Evolutionary conservation across 352 stramenopile genomes (phyloP).

Genomic region (Phytophthora sojae): DNA sequence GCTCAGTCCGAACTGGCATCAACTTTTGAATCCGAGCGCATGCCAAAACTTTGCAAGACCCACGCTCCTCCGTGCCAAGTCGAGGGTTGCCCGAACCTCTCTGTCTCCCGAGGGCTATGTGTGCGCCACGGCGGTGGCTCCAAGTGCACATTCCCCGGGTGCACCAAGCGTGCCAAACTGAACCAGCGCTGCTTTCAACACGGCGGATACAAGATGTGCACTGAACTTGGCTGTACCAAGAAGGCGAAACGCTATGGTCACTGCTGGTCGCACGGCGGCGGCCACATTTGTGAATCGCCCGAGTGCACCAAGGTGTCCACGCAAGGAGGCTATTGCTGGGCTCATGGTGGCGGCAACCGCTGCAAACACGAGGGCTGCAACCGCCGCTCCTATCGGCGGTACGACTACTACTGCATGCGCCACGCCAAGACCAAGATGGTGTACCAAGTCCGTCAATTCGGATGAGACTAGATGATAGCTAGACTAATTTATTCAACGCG

Average conservation of each 20-base stretch:
- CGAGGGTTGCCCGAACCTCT: neutral
- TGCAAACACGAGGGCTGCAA: neutral
- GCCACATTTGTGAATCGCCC: slow-evolving; percentile 42
- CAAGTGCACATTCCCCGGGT: neutral
- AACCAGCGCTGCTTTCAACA: neutral
- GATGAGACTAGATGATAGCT: slow-evolving; percentile 5
- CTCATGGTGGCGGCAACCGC: neutral
- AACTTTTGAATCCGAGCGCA: neutral
- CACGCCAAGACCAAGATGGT: slow-evolving; percentile 26
- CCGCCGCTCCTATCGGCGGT: neutral
- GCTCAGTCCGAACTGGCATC: neutral
- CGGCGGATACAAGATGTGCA: neutral
- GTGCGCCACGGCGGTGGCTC: too few species aligned
- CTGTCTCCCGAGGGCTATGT: slow-evolving; percentile 9
- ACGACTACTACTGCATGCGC: slow-evolving; percentile 42
- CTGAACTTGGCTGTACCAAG: neutral
- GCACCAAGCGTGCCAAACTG: neutral
- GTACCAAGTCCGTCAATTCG: slow-evolving; percentile 5
- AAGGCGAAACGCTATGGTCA: slow-evolving; percentile 76
- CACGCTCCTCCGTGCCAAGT: neutral
- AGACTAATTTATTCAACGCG: slow-evolving; percentile 26
- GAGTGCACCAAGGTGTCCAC: slow-evolving; percentile 1
- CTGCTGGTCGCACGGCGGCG: slow-evolving; percentile 75
- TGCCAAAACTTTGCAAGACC: neutral
- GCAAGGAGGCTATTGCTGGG: neutral